These are phyloP conservation scores for Aspergillus sp. DNA, from an alignment of 2,329 filamentous ascomycete species.

Conservation along the genomic window DNA sequence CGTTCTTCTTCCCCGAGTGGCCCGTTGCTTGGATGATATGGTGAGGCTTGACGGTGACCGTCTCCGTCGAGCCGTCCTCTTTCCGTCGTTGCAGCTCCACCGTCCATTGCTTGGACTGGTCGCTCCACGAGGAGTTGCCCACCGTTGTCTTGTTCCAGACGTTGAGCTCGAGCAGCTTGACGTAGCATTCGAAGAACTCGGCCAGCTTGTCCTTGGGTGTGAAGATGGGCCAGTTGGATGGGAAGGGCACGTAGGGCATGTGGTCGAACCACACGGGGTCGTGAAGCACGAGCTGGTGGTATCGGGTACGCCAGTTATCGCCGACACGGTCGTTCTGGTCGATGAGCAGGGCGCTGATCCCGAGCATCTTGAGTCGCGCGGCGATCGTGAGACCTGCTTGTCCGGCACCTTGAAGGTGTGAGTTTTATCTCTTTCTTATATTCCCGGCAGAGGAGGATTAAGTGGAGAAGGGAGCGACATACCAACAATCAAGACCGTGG, in stretches of 20 bases:
- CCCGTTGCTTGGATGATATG: constrained; percentile 69
- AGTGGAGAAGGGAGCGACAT: constrained; percentile 9
- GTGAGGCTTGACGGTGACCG: constrained; percentile 58
- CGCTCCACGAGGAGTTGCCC: constrained; percentile 51
- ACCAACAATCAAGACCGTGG: constrained; percentile 63
- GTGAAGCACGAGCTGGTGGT: constrained; percentile 66
- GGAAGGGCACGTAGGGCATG: constrained; percentile 65
- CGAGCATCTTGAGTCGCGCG: constrained; percentile 60
- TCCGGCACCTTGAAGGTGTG: constrained; percentile 50
- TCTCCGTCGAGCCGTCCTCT: constrained; percentile 42
- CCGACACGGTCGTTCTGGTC: constrained; percentile 60
- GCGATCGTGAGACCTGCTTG: constrained; percentile 60
- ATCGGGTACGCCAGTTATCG: constrained; percentile 64
- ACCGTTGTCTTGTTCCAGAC: constrained; percentile 61
- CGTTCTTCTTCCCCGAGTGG: constrained; percentile 64
- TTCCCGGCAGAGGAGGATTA: too few relatives aligned
- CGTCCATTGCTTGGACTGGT: constrained; percentile 54
- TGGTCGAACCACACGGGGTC: constrained; percentile 60
- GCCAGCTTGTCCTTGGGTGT: constrained; percentile 71
- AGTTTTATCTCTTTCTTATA: not conserved
- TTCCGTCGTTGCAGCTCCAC: constrained; percentile 49
- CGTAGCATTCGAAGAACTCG: constrained; percentile 68
- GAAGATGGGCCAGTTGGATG: constrained; percentile 66
- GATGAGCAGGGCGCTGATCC: constrained; percentile 57
- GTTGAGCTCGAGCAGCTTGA: constrained; percentile 64